A percentile compares a stretch with the other conserved stretches of the same genome.
These are phyloP conservation scores for Eutypella sp. DNA, from an alignment of 2,329 filamentous ascomycete species.

Conservation along the genomic window DNA sequence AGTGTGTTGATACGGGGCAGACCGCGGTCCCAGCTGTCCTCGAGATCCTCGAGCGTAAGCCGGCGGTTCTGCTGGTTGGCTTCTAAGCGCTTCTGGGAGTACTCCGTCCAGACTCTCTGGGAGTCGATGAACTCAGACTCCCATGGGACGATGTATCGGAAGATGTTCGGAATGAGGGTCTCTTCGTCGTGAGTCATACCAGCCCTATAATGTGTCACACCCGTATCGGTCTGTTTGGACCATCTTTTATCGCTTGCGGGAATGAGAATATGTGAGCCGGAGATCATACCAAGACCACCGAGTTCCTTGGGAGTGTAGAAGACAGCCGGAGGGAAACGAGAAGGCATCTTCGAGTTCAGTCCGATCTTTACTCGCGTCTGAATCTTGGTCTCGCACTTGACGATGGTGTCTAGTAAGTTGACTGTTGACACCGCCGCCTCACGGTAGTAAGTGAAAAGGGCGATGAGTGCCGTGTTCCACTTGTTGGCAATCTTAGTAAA, in stretches of 20 bases:
- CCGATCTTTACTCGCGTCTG: slow-evolving; percentile 99
- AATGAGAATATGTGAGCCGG: slow-evolving; percentile 94
- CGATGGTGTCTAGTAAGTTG: slow-evolving; percentile 89
- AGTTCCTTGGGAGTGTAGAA: slow-evolving; percentile 99
- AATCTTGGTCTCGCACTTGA: slow-evolving; percentile 99
- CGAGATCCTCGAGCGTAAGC: slow-evolving; percentile 89
- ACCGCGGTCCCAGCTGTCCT: slow-evolving; percentile 98
- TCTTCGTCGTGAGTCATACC: slow-evolving; percentile 99
- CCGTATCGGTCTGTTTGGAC: slow-evolving; percentile 96
- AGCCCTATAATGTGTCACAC: slow-evolving; percentile 92
- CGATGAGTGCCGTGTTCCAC: slow-evolving; percentile 97
- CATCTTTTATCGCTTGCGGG: slow-evolving; percentile 96
- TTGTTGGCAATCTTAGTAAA: slow-evolving; percentile 99
- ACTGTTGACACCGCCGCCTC: slow-evolving; percentile 96
- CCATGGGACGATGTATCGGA: slow-evolving; percentile 99
- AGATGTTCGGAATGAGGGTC: slow-evolving; percentile 96
- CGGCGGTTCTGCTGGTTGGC: slow-evolving; percentile 96
- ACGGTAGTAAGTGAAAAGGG: slow-evolving; percentile 96
- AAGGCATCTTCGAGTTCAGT: slow-evolving; percentile 98
- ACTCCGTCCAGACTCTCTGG: slow-evolving; percentile 98
- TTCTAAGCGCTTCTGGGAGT: slow-evolving; percentile 94
- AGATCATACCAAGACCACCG: slow-evolving; percentile 97
- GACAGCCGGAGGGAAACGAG: slow-evolving; percentile 93
- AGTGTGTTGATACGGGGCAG: slow-evolving; percentile 96
- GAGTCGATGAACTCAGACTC: slow-evolving; percentile 99